phyloP scores from a whole-genome alignment of 257 asterid species.

The Scutellaria minor region DNA sequence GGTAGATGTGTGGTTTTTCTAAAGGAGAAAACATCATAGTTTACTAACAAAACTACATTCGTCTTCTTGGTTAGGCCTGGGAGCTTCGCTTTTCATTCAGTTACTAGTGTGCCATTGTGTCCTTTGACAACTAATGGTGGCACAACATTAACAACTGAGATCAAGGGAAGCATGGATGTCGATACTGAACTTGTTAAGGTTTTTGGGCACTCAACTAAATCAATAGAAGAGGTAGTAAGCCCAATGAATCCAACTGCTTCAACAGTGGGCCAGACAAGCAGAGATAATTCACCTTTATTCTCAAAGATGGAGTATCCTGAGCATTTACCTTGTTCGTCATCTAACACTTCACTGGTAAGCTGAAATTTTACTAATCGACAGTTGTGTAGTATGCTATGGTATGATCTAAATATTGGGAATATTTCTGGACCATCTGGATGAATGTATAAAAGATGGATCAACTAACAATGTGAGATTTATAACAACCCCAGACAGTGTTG shows the following conservation, averaged over 20 bases:
- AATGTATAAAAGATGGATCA: neutral
- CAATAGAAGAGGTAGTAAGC: slow-evolving; percentile 37
- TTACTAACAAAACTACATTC: slow-evolving; percentile 33
- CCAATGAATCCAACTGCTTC: slow-evolving; percentile 35
- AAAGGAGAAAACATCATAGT: slow-evolving; percentile 27
- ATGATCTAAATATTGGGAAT: slow-evolving; percentile 13
- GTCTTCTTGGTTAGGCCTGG: slow-evolving; percentile 52
- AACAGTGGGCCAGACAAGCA: slow-evolving; percentile 43
- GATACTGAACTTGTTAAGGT: slow-evolving; percentile 40
- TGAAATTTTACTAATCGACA: slow-evolving; percentile 30
- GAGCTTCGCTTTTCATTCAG: slow-evolving; percentile 40
- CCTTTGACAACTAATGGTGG: slow-evolving; percentile 48
- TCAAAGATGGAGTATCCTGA: slow-evolving; percentile 35
- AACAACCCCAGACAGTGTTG: slow-evolving; percentile 8
- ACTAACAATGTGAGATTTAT: slow-evolving; percentile 6
- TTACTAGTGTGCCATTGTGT: slow-evolving; percentile 40
- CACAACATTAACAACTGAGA: slow-evolving; percentile 36
- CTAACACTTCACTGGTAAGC: slow-evolving; percentile 62
- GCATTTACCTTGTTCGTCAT: slow-evolving; percentile 44
- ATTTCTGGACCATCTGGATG: neutral
- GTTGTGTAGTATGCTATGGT: slow-evolving; percentile 12
- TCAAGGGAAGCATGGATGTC: slow-evolving; percentile 44
- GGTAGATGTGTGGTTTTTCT: slow-evolving; percentile 27
- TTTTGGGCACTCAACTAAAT: slow-evolving; percentile 38
- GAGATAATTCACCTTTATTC: slow-evolving; percentile 43